Percentiles rank a stretch among this genome's conserved stretches.
Conservation (phyloP, 129 eudicot genomes). For the Flaveria ramosissima region DNA sequence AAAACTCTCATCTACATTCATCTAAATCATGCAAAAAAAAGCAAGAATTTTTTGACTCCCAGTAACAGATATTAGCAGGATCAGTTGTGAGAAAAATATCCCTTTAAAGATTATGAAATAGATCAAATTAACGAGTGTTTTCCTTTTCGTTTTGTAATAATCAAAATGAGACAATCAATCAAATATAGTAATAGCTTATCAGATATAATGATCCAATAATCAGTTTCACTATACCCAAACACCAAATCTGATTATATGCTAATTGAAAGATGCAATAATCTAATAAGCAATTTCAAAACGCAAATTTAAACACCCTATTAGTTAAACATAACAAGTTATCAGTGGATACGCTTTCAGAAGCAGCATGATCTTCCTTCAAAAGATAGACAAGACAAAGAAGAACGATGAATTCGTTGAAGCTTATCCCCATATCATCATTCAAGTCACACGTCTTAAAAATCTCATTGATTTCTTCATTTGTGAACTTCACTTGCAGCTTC, state of each 20-base stretch:
- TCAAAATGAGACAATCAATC: background rate
- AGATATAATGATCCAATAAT: no score
- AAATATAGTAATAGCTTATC: background rate
- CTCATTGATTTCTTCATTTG: slow-evolving; percentile 73
- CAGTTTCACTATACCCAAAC: slow-evolving; percentile 1
- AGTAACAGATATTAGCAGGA: background rate
- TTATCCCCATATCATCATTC: slow-evolving; percentile 67
- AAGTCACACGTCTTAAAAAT: slow-evolving; percentile 76
- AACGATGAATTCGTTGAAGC: slow-evolving; percentile 86
- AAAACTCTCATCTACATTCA: background rate
- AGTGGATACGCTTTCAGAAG: slow-evolving; percentile 52
- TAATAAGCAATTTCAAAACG: background rate
- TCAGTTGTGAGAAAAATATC: background rate
- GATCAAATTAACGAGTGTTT: background rate
- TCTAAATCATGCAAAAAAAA: slow-evolving; percentile 5
- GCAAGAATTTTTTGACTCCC: background rate
- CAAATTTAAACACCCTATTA: slow-evolving; percentile 2
- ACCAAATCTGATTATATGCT: background rate
- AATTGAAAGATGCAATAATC: background rate
- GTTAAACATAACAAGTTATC: background rate
- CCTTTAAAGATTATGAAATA: background rate
- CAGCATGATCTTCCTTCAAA: slow-evolving; percentile 59
- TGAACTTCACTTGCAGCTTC: slow-evolving; percentile 61
- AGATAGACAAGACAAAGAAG: slow-evolving; percentile 93
- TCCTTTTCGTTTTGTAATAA: background rate